Conservation (phyloP, 2,329 filamentous ascomycete genomes). For the Trichoderma asperellum region DNA sequence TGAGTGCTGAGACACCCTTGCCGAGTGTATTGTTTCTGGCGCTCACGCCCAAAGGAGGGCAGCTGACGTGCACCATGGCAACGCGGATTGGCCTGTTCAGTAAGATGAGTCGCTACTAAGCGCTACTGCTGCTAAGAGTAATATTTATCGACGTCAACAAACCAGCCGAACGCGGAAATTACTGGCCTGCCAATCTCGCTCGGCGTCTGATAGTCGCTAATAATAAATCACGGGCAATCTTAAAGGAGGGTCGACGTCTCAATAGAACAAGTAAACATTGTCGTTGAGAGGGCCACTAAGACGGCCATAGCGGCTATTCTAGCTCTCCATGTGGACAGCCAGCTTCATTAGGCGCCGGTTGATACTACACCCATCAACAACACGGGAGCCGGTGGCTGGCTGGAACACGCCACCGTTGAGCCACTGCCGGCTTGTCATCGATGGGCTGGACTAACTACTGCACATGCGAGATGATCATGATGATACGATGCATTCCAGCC, state of each 20-base stretch:
- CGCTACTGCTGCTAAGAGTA: constrained; percentile 18
- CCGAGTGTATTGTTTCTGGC: constrained; percentile 2
- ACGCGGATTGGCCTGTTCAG: constrained; percentile 11
- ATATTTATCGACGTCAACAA: constrained; percentile 26
- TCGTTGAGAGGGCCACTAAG: constrained; percentile 5
- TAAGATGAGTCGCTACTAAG: constrained; percentile 13
- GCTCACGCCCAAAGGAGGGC: background rate
- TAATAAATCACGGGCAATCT: constrained; percentile 9
- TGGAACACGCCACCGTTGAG: constrained; percentile 25
- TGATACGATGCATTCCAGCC: constrained; percentile 26
- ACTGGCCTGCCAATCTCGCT: constrained; percentile 20
- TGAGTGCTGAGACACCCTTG: background rate
- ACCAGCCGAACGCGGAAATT: constrained; percentile 20
- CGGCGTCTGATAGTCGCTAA: constrained; percentile 13
- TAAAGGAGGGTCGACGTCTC: constrained; percentile 2
- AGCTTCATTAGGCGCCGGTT: background rate
- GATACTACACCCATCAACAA: background rate
- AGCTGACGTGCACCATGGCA: constrained; percentile 25
- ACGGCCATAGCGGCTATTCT: background rate
- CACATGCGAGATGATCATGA: constrained; percentile 24
- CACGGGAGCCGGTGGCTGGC: constrained; percentile 13
- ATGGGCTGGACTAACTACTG: constrained; percentile 17
- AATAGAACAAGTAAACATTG: constrained; percentile 7
- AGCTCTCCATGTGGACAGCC: background rate
- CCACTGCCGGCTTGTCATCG: constrained; percentile 19